Evolutionary conservation across 2,329 filamentous ascomycete genomes (phyloP), one percentile per base, ranked within the genome.

Genomic region (Venturiaceae sp.): DNA sequence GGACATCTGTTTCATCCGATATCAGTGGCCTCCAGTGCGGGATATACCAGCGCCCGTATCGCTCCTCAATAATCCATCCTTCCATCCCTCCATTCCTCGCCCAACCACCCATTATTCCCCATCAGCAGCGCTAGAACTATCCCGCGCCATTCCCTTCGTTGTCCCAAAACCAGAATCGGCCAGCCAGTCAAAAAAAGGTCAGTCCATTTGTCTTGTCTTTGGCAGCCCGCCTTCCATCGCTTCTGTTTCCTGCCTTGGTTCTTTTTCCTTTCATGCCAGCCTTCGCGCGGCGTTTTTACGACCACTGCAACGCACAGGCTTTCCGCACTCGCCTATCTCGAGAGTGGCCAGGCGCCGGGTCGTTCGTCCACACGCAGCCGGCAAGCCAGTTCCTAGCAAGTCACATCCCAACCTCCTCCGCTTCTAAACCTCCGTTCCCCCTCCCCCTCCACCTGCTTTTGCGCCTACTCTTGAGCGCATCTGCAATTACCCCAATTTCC

Each of bases 391-490:
- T 58, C 46, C 70, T 71, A 72, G 71, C 68, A 66, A 63, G 62
- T 64, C 65, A 64, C 67, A 69, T 72, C 70, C 71, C 70, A 73
- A 72, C 71, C 70, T 71, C 71, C 67, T 68, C 70, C 66, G 68
- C 60, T 59, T 61, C 60, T 63, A 63, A 63, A 63, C 41, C 41
- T 50, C 44, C 44, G 13, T 52, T 53, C 9, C 55, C 55, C 44
- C 26, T 56, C 37, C 36, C 53, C 53, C 36, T 56, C 36, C 53
- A 41, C 44, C 37, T 56, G 55, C 55, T 3, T 53, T 26, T 53
- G 41, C 55, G 41, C 39, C 55, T 44, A 58, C 28, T 37, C 39
- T 37, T n/a, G 44, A 58, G 58, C 62, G 61, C 46, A 58, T 50
- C 44, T 50, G 60, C 57, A 58, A 57, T 67, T 67, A 69, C 66